Evolutionary conservation across 306 rosid species (phyloP).

Genomic region (Corylus avellana): DNA sequence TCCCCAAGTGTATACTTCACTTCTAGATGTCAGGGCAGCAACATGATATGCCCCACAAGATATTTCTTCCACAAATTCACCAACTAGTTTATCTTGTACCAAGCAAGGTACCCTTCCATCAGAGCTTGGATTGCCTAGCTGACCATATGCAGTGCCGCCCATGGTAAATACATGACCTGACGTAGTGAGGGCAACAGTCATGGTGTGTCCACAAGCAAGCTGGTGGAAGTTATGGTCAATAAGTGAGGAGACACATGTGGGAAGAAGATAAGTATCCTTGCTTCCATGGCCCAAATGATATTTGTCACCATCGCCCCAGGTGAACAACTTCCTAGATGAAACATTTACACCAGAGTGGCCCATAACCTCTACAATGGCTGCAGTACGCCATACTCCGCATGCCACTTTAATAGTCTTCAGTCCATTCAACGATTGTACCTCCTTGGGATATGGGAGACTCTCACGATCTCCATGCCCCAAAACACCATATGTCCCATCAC

Average conservation of each 20-base stretch:
- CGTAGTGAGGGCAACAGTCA: slow-evolving; percentile 83
- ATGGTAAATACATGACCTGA: slow-evolving; percentile 94
- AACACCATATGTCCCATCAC: slow-evolving; percentile 91
- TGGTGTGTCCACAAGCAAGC: slow-evolving; percentile 79
- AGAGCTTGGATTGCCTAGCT: slow-evolving; percentile 79
- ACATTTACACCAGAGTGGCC: slow-evolving; percentile 46
- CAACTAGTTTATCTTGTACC: slow-evolving; percentile 76
- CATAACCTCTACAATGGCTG: slow-evolving; percentile 84
- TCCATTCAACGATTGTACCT: slow-evolving; percentile 73
- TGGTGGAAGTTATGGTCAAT: slow-evolving; percentile 79
- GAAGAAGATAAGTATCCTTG: slow-evolving; percentile 73
- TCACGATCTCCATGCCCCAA: slow-evolving; percentile 88
- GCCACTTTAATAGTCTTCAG: slow-evolving; percentile 76
- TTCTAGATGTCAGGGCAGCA: slow-evolving; percentile 84
- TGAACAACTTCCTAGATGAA: slow-evolving; percentile 67
- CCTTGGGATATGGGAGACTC: slow-evolving; percentile 69
- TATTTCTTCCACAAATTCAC: slow-evolving; percentile 89
- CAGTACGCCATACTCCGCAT: slow-evolving; percentile 97
- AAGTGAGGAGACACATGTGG: slow-evolving; percentile 85
- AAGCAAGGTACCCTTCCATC: slow-evolving; percentile 79
- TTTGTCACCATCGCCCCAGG: slow-evolving; percentile 98
- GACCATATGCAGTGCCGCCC: slow-evolving; percentile 77
- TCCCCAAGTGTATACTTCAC: slow-evolving; percentile 96
- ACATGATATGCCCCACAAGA: slow-evolving; percentile 85
- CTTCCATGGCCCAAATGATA: slow-evolving; percentile 75